Evolutionary conservation across 1,139 yeast species (phyloP).

Genomic region (Debaryomyces fabryi): DNA sequence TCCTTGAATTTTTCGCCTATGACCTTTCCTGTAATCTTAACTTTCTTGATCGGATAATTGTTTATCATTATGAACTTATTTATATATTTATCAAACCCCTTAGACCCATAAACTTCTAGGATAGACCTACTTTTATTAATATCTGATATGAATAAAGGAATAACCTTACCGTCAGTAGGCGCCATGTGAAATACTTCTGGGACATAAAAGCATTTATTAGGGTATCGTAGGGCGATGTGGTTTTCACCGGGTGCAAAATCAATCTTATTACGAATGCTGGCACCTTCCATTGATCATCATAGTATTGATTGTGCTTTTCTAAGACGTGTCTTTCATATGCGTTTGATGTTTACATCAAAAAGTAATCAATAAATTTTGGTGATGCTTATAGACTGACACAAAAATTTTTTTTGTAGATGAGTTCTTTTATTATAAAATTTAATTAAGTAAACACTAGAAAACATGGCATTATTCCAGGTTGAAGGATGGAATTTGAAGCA

Average conservation of each 20-base stretch:
- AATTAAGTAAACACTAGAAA: slow-evolving; percentile 3
- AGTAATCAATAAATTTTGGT: background rate
- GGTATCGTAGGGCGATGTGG: slow-evolving; percentile 18
- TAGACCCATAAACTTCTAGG: slow-evolving; percentile 15
- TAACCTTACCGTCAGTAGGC: slow-evolving; percentile 14
- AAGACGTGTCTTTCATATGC: background rate
- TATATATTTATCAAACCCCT: slow-evolving; percentile 11
- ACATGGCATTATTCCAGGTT: slow-evolving; percentile 74
- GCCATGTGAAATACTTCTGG: slow-evolving; percentile 22
- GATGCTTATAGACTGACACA: slow-evolving; percentile 4
- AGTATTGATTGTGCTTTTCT: background rate
- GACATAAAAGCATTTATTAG: slow-evolving; percentile 16
- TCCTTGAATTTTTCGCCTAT: slow-evolving; percentile 18
- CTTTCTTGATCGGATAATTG: slow-evolving; percentile 20
- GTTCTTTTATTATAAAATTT: background rate
- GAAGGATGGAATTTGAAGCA: slow-evolving; percentile 79
- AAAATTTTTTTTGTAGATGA: slow-evolving; percentile 6
- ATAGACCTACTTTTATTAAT: slow-evolving; percentile 13
- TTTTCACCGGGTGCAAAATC: slow-evolving; percentile 22
- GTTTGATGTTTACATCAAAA: background rate
- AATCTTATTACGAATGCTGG: slow-evolving; percentile 1
- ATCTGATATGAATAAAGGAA: slow-evolving; percentile 21
- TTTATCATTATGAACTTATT: slow-evolving; percentile 18
- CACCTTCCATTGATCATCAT: slow-evolving; percentile 7
- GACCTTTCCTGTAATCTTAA: slow-evolving; percentile 19